Base-by-base conservation (phyloP, 1,139 yeast genomes). In the Pneumocystis canis region DNA sequence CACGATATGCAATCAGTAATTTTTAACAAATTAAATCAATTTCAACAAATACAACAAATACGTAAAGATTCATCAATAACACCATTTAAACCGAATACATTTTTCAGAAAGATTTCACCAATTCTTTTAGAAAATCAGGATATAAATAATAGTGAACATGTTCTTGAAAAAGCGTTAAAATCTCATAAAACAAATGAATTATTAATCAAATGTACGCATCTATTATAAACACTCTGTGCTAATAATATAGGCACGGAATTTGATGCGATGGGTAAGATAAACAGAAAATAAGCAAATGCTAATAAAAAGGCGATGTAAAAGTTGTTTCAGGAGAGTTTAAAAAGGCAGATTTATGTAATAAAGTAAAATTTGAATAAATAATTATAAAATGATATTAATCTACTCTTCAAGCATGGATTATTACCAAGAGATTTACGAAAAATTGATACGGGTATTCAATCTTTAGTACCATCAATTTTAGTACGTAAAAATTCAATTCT, bases 381-480 rank as follows among this genome's bases (percentile, higher is more conserved):
- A 57, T 25, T 56, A 35, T 58, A 11, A 14, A 31, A 25, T 39
- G 20, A 20, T 25, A 32, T 14, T 11, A 20, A 30, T n/a, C n/a
- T 60, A 58, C 20, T 16, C 20, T 20, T 9, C 11, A 33, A 66
- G 66, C 89, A 88, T 70, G 87, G 87, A 40, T 74, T 89, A 56
- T 80, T 84, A 60, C 95, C 96, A 0, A 79, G 96, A 68, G 96
- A 89, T 72, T 76, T 89, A 62, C 76, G 96, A 4, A 89, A 88
- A 70, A 85, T 94, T 63, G 98, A 92, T 74, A 85, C 95, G 6
- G 88, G 95, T 0, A 80, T 87, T 33, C 84, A 87, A 66, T 96
- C 89, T 72, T 87, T 92, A 41, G 92, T 89, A 9, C 98, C 98
- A 0, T 83, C 92, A 39, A 84, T 92, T 57, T 79, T 88, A 71